Conservation (phyloP, 2,329 filamentous ascomycete species). For the Fusarium xyrophilum region DNA sequence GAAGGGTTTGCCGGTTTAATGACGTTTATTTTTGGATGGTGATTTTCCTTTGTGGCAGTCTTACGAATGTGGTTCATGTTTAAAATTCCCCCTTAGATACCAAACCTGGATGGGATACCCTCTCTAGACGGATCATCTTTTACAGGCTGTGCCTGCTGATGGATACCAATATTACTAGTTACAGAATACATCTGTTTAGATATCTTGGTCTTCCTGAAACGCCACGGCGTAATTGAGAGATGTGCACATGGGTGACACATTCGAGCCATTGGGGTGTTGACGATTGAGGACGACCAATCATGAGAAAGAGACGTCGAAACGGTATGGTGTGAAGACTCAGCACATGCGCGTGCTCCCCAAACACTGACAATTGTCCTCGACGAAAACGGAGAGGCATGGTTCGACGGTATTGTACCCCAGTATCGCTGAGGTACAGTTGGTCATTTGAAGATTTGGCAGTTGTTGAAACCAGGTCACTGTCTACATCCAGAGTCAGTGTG, state of each 20-base stretch:
- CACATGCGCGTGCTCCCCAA: neutral
- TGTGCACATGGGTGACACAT: no score
- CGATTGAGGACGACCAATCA: neutral
- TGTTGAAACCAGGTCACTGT: neutral
- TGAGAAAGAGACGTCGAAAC: neutral
- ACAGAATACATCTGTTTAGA: slow-evolving; percentile 10
- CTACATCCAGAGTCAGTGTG: neutral
- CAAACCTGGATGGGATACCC: slow-evolving; percentile 32
- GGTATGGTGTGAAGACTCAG: no score
- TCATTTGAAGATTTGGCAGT: neutral
- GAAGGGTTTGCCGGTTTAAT: neutral
- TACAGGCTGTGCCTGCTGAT: slow-evolving; percentile 25
- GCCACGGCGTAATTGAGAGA: neutral
- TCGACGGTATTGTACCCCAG: neutral
- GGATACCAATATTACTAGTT: slow-evolving; percentile 22
- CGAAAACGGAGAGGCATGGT: neutral
- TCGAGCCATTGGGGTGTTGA: neutral
- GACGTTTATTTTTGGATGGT: slow-evolving; percentile 8
- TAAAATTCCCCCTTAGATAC: slow-evolving; percentile 34
- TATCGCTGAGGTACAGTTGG: neutral
- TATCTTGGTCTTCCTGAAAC: neutral
- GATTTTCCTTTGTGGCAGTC: slow-evolving; percentile 6
- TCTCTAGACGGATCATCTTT: slow-evolving; percentile 26
- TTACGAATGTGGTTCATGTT: slow-evolving; percentile 15
- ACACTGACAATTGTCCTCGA: neutral